Evolutionary conservation across 2,329 filamentous ascomycete genomes (phyloP).

Genomic region (Colletotrichum sp.): DNA sequence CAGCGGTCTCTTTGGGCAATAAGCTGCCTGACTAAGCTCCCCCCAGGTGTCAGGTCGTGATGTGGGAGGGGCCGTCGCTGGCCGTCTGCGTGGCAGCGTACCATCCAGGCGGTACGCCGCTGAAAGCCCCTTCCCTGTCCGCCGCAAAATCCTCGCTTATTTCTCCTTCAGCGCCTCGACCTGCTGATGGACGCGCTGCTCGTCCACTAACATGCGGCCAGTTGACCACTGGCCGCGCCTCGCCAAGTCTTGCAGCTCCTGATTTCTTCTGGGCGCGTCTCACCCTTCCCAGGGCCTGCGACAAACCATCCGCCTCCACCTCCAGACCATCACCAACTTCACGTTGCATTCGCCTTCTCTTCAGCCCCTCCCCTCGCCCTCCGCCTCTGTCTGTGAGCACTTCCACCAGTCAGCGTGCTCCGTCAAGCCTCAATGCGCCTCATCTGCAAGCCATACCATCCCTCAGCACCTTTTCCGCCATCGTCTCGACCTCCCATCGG

Average conservation of each 20-base stretch:
- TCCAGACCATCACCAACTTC: neutral
- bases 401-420: neutral
- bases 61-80: neutral
- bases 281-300: conserved; percentile 8
- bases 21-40: neutral
- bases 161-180: neutral
- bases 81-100: neutral
- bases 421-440: neutral
- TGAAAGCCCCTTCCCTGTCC: neutral
- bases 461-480: neutral
- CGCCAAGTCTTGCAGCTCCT: conserved; percentile 18
- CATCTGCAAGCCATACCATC: neutral
- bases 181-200: neutral
- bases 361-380: neutral
- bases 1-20: neutral
- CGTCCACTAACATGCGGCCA: neutral
- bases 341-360: neutral
- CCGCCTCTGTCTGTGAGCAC: neutral
- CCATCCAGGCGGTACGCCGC: conserved; percentile 4
- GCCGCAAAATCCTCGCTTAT: neutral
- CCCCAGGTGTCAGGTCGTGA: neutral
- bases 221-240: neutral
- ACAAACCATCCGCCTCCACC: neutral
- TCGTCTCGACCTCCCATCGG: conserved; percentile 3
- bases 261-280: conserved; percentile 13